Evolutionary conservation across 306 rosid species (phyloP).

Genomic region (Herpetospermum pedunculosum): DNA sequence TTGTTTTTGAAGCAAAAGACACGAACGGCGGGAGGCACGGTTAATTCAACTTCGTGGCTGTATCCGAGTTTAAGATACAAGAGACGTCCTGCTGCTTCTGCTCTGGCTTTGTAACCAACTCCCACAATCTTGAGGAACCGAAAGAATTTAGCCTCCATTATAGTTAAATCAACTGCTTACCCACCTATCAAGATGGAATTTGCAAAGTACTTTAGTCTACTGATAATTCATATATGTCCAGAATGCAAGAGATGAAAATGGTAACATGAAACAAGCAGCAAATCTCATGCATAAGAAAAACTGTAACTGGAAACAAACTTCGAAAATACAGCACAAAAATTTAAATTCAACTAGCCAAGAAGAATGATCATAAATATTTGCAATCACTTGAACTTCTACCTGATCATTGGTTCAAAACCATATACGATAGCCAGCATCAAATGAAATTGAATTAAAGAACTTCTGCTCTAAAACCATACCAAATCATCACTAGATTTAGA

Average conservation of each 20-base stretch:
- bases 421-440: no score
- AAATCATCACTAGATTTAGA: no score
- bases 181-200: constrained; percentile 7
- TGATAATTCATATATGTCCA: not conserved
- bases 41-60: constrained; percentile 77
- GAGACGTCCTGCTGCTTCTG: constrained; percentile 62
- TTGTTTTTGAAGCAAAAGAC: constrained; percentile 89
- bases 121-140: constrained; percentile 78
- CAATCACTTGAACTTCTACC: not conserved
- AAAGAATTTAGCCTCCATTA: constrained; percentile 65
- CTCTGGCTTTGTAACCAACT: constrained; percentile 86
- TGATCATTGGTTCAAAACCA: not conserved
- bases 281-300: no score
- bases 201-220: not conserved
- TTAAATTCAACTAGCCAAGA: no score
- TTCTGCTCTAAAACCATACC: no score
- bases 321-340: not conserved
- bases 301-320: not conserved
- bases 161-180: not conserved
- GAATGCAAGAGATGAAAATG: not conserved
- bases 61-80: constrained; percentile 73
- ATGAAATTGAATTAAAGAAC: no score
- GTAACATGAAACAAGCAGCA: no score
- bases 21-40: constrained; percentile 70
- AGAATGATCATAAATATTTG: no score